Percentiles rank a stretch among this genome's conserved stretches.
phyloP scores from a whole-genome alignment of 768 basidiomycete species.

The Sistotremastrum suecicum region DNA sequence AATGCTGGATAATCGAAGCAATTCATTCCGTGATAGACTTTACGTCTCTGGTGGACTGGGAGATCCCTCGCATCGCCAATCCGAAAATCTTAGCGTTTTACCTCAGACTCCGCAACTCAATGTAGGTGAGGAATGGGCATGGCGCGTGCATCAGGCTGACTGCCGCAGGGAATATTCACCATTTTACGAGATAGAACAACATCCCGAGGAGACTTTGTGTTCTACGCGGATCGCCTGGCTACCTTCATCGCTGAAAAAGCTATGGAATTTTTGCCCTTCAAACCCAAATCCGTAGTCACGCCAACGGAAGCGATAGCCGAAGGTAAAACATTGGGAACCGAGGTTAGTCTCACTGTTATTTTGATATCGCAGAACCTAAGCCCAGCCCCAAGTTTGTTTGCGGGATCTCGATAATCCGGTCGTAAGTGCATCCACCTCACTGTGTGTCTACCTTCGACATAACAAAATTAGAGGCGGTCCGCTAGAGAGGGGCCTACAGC shows the following conservation, averaged over 20 bases:
- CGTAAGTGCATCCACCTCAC: slow-evolving; percentile 32
- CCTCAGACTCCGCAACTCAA: slow-evolving; percentile 69
- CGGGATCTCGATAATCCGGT: slow-evolving; percentile 80
- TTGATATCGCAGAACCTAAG: slow-evolving; percentile 1
- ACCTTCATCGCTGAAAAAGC: slow-evolving; percentile 78
- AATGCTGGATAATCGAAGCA: slow-evolving; percentile 67
- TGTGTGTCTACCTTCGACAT: neutral
- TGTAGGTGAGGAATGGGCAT: slow-evolving; percentile 26
- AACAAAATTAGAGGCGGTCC: slow-evolving; percentile 57
- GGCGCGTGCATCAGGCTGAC: neutral
- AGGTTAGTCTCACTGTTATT: slow-evolving; percentile 25
- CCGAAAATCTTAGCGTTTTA: slow-evolving; percentile 42
- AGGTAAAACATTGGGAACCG: slow-evolving; percentile 50
- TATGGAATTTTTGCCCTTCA: slow-evolving; percentile 67
- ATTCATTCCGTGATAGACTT: slow-evolving; percentile 59
- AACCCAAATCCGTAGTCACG: slow-evolving; percentile 44
- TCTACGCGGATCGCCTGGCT: slow-evolving; percentile 79
- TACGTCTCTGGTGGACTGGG: slow-evolving; percentile 24
- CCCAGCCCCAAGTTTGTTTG: slow-evolving; percentile 46
- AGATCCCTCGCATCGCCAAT: slow-evolving; percentile 21
- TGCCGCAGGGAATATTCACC: slow-evolving; percentile 71
- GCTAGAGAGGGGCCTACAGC: slow-evolving; percentile 78
- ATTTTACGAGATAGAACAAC: slow-evolving; percentile 65
- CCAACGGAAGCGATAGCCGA: slow-evolving; percentile 40
- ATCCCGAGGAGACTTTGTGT: slow-evolving; percentile 75